Conservation (phyloP, 2,329 filamentous ascomycete genomes). For the Pseudogymnoascus sp. region DNA sequence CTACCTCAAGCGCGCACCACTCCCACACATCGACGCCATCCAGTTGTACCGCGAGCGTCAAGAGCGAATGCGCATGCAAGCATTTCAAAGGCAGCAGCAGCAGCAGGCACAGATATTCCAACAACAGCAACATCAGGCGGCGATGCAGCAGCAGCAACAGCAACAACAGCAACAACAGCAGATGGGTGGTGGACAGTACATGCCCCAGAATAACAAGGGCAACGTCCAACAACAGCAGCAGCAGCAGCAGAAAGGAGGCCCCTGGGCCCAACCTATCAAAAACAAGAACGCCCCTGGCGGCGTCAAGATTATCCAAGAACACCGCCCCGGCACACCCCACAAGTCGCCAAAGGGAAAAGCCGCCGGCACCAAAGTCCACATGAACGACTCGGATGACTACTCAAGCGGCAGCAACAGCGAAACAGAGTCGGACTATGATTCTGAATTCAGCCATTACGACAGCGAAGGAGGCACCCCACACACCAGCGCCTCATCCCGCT, state of each 20-base stretch:
- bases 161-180: constrained; percentile 11
- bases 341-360: background rate
- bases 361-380: background rate
- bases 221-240: constrained; percentile 11
- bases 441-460: constrained; percentile 14
- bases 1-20: constrained; percentile 23
- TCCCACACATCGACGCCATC: constrained; percentile 17
- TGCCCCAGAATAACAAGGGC: constrained; percentile 11
- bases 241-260: constrained; percentile 9
- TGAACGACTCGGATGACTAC: background rate
- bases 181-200: background rate
- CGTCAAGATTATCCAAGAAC: background rate
- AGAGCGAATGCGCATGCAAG: constrained; percentile 16
- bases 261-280: background rate
- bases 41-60: constrained; percentile 18
- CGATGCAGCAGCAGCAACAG: constrained; percentile 11
- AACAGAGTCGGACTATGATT: background rate
- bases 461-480: background rate
- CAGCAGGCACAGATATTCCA: background rate
- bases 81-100: constrained; percentile 14
- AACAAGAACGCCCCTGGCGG: background rate
- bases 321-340: background rate
- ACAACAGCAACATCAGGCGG: background rate
- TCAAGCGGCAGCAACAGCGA: constrained; percentile 14
- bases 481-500: constrained; percentile 16